These are phyloP conservation scores for Pythium brassicae DNA, from an alignment of 352 stramenopile genomes.

Conservation along the genomic window DNA sequence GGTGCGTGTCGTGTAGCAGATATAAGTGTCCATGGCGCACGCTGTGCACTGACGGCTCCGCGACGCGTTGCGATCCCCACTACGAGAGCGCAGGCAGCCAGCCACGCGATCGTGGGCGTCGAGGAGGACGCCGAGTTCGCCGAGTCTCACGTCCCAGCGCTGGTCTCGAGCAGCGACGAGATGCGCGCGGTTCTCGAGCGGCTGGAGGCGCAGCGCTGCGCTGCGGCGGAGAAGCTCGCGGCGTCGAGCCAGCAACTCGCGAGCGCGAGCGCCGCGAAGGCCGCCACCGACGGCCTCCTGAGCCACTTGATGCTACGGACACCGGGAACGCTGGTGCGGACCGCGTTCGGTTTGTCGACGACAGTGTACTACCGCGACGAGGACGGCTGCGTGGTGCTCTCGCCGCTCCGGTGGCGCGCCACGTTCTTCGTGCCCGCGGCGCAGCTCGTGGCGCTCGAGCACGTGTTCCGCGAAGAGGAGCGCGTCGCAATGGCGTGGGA, in stretches of 20 bases:
- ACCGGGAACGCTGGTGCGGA: constrained; percentile 32
- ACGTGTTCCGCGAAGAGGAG: constrained; percentile 43
- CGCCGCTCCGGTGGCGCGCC: constrained; percentile 36
- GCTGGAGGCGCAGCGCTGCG: constrained; percentile 22
- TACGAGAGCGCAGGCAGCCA: constrained; percentile 25
- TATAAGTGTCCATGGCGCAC: no score
- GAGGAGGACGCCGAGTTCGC: constrained; percentile 78
- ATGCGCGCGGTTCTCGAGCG: constrained; percentile 46
- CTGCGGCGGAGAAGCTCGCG: constrained; percentile 17
- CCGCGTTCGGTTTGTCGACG: constrained; percentile 41
- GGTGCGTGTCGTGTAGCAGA: constrained; percentile 16
- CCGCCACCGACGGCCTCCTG: constrained; percentile 21
- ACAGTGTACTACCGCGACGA: constrained; percentile 47
- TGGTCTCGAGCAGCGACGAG: constrained; percentile 52
- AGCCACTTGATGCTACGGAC: constrained; percentile 38
- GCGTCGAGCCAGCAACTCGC: constrained; percentile 16
- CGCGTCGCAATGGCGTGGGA: constrained; percentile 38
- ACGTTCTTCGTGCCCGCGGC: constrained; percentile 46
- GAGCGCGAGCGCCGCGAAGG: constrained; percentile 12
- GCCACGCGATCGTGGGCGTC: constrained; percentile 55
- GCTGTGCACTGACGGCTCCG: no score
- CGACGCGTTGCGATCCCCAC: background rate
- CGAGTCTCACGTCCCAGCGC: constrained; percentile 56
- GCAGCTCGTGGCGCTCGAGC: constrained; percentile 42
- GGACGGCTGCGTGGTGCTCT: constrained; percentile 47